phyloP scores from a whole-genome alignment of 805 yeast species.

The Kuraishia hungarica region DNA sequence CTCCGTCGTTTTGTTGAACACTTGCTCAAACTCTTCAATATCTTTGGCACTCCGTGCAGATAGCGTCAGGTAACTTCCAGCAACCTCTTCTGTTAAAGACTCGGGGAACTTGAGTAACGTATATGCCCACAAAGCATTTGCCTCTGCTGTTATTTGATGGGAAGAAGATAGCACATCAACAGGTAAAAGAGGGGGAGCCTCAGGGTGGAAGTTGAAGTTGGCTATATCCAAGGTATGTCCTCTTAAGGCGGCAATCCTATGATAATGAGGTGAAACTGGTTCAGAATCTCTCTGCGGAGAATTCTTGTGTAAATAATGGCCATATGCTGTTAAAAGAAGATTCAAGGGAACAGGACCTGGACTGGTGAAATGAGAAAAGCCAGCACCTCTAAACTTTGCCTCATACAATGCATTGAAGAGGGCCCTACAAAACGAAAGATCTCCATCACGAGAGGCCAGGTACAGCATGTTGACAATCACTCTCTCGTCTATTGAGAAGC shows the following conservation, averaged over 20 bases:
- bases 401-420: slow-evolving; percentile 40
- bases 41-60: slow-evolving; percentile 24
- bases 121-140: slow-evolving; percentile 67
- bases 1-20: background rate
- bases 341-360: slow-evolving; percentile 13
- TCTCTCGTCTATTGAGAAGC: slow-evolving; percentile 24
- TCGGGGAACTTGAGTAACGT: slow-evolving; percentile 34
- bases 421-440: slow-evolving; percentile 62
- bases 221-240: slow-evolving; percentile 22
- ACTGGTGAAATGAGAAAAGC: background rate
- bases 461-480: slow-evolving; percentile 64
- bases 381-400: slow-evolving; percentile 12
- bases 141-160: slow-evolving; percentile 54
- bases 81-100: slow-evolving; percentile 29
- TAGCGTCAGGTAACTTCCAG: slow-evolving; percentile 46
- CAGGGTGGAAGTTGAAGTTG: slow-evolving; percentile 19
- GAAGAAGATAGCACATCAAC: slow-evolving; percentile 28
- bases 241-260: slow-evolving; percentile 25
- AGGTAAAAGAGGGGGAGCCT: slow-evolving; percentile 69
- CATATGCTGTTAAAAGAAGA: slow-evolving; percentile 36
- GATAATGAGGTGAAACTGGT: background rate
- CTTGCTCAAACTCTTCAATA: slow-evolving; percentile 25
- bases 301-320: slow-evolving; percentile 6
- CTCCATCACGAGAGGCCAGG: slow-evolving; percentile 76
- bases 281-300: background rate